Conservation (phyloP, 306 rosid genomes). For the Amphicarpaea edgeworthii region DNA sequence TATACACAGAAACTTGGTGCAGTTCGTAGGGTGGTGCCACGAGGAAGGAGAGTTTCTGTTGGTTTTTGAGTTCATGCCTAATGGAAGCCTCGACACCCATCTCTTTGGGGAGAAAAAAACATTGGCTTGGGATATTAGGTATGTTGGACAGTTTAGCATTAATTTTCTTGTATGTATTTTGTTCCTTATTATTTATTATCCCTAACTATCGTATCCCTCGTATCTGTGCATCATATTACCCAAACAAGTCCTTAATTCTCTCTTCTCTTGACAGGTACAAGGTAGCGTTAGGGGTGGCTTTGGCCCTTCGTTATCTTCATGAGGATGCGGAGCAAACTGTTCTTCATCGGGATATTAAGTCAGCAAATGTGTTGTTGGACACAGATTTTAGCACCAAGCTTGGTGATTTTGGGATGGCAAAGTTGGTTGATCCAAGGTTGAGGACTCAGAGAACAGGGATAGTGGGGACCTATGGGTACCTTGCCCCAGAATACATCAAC, state of each 20-base stretch:
- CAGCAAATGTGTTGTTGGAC: slow-evolving; percentile 57
- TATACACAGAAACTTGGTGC: slow-evolving; percentile 56
- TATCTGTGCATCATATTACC: too few species aligned
- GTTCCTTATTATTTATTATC: too few species aligned
- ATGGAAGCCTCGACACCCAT: slow-evolving; percentile 56
- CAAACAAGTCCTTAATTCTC: too few species aligned
- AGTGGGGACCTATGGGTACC: slow-evolving; percentile 52
- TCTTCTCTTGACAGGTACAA: slow-evolving; percentile 30
- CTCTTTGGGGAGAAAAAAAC: slow-evolving; percentile 44
- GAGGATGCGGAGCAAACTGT: slow-evolving; percentile 59
- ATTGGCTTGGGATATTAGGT: slow-evolving; percentile 47
- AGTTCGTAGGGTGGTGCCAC: slow-evolving; percentile 61
- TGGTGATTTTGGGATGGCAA: slow-evolving; percentile 61
- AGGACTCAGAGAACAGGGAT: slow-evolving; percentile 46
- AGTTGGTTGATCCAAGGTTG: slow-evolving; percentile 48
- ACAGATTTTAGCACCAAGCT: slow-evolving; percentile 55
- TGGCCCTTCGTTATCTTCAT: slow-evolving; percentile 59
- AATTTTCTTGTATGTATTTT: too few species aligned
- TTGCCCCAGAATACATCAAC: slow-evolving; percentile 52
- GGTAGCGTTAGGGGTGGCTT: slow-evolving; percentile 46
- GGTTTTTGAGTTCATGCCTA: slow-evolving; percentile 43
- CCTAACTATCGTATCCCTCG: too few species aligned
- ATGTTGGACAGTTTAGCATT: too few species aligned
- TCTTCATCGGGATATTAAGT: slow-evolving; percentile 61
- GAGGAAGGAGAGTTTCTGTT: slow-evolving; percentile 49